Conservation (phyloP, 2,329 filamentous ascomycete species). For the Juglanconis juglandina region DNA sequence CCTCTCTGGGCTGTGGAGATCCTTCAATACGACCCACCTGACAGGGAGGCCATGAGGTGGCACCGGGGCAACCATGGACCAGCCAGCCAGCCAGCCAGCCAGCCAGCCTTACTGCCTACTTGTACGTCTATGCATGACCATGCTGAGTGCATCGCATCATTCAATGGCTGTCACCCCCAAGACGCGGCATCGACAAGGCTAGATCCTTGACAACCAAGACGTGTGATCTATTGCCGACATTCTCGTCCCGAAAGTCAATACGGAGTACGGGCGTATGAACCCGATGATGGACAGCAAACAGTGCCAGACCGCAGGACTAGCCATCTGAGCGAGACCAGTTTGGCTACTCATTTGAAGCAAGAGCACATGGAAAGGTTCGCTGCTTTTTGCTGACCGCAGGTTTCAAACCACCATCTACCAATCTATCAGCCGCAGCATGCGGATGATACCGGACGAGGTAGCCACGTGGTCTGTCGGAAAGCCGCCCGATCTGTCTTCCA, state of each 20-base stretch:
- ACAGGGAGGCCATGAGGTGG: conserved; percentile 10
- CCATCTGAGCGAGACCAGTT: background rate
- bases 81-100: background rate
- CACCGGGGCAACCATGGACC: background rate
- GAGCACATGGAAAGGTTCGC: background rate
- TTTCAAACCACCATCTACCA: conserved; percentile 4
- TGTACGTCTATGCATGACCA: background rate
- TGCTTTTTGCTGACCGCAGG: conserved; percentile 5
- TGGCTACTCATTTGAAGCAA: background rate
- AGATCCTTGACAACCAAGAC: too few species aligned
- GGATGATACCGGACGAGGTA: background rate
- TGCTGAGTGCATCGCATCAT: background rate
- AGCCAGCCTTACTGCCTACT: background rate
- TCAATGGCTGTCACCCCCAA: too few species aligned
- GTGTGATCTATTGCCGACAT: too few species aligned
- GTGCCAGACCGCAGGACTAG: background rate
- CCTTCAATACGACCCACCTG: background rate
- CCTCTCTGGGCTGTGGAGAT: background rate
- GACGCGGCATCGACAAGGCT: background rate
- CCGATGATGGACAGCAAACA: too few species aligned
- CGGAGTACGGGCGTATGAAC: too few species aligned
- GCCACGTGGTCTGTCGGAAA: background rate
- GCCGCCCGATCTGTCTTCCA: background rate
- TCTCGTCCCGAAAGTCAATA: too few species aligned
- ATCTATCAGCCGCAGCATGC: background rate